Base-by-base conservation (phyloP, 768 basidiomycete species). In the Trametes meyenii region DNA sequence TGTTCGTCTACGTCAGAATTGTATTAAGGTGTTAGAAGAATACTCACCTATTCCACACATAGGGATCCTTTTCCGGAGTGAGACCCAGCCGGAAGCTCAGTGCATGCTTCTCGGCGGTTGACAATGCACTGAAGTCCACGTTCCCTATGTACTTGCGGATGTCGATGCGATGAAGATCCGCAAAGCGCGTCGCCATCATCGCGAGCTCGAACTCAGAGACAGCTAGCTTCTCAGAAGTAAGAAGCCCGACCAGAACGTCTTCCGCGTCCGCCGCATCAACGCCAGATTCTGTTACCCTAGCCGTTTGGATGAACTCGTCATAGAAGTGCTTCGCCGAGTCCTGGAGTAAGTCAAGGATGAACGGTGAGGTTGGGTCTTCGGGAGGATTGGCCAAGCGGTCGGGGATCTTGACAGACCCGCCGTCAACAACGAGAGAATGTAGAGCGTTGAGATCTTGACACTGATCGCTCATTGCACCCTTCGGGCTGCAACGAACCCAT, bases 381-480 rank as follows among this genome's bases (percentile, higher is more conserved):
- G 84, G 82, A 16, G 72, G 81, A n/a, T 46, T 26, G 4, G 72
- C 69, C 23, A 88, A 72, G 48, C 82, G 76, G 40, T 83, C 85
- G 0, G 83, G 87, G 53, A 85, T 86, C 68, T 76, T 83, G 52
- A 88, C 80, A 12, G 77, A 77, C 0, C 83, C 87, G 0, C 87
- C 87, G 64, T 89, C 87, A 1, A 88, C 87, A 2, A 82, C 85
- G 55, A 86, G 85, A 2, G 87, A 89, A 65, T 89, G 86, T 10
- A 89, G 72, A 0, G 86, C 87, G 61, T 88, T 89, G 24, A 89
- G 75, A 66, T 89, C 87, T 66, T 88, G 87, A 64, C 87, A 89
- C 73, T 89, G 82, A 0, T 80, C 72, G 66, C 83, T 81, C 64
- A 87, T 74, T 0, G 86, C 86, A 29, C 87, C 87, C 50, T 79